Evolutionary conservation across 73 alveolate species (phyloP).

Genomic region (Uronychia binucleata): DNA sequence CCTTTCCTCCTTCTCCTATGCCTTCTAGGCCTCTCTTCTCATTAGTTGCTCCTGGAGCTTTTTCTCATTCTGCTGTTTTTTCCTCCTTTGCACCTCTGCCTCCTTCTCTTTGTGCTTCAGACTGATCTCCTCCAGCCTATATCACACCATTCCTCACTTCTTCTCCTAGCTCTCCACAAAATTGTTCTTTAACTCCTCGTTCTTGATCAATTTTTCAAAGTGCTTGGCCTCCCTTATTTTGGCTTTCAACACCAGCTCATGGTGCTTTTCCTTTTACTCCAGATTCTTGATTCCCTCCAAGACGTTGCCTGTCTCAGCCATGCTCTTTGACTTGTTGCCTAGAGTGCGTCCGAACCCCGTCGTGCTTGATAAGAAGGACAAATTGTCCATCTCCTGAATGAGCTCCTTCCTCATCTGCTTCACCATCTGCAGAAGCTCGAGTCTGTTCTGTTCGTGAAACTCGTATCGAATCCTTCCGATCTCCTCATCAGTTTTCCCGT

Average conservation of each 20-base stretch:
- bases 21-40: neutral
- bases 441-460: too few species aligned
- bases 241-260: neutral
- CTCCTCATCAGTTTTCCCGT: too few species aligned
- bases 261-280: too few species aligned
- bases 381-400: too few species aligned
- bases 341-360: too few species aligned
- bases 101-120: neutral
- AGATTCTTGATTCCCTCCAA: too few species aligned
- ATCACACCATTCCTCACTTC: neutral
- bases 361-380: too few species aligned
- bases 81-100: neutral
- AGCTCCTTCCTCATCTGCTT: too few species aligned
- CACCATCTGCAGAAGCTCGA: too few species aligned
- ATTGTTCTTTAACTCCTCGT: neutral
- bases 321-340: too few species aligned
- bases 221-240: neutral
- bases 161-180: neutral
- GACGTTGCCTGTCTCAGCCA: too few species aligned
- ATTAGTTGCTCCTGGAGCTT: neutral
- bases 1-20: neutral
- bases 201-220: neutral
- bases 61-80: neutral
- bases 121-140: neutral
- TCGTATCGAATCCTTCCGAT: too few species aligned